A percentile compares a stretch with the other conserved stretches of the same genome.
These are phyloP conservation scores for Hepatocystis sp. DNA, from an alignment of 169 alveolate genomes.

Conservation along the genomic window DNA sequence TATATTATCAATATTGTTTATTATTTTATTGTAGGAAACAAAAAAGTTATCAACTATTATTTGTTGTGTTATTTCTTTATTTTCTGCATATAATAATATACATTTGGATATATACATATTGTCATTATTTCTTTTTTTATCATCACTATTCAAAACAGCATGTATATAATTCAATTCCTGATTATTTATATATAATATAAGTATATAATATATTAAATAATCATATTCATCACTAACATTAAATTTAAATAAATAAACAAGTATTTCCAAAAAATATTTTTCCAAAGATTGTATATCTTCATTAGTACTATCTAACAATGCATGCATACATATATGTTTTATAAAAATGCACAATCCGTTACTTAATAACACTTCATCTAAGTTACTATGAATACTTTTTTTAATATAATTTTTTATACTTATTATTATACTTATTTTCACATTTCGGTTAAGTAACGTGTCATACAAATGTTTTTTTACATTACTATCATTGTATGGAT, in stretches of 20 bases:
- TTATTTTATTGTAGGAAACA: constrained; percentile 6
- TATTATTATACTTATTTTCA: constrained; percentile 35
- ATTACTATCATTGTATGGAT: constrained; percentile 37
- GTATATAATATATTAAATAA: constrained; percentile 25
- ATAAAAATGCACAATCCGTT: constrained; percentile 27
- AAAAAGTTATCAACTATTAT: constrained; percentile 21
- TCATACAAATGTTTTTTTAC: constrained; percentile 32
- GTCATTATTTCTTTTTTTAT: constrained; percentile 23
- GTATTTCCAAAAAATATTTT: constrained; percentile 33
- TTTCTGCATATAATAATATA: constrained; percentile 25
- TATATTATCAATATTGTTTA: constrained; percentile 12
- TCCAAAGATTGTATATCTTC: constrained; percentile 33
- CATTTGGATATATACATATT: constrained; percentile 22
- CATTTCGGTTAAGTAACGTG: constrained; percentile 23
- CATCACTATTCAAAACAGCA: constrained; percentile 12
- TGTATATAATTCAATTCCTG: background rate
- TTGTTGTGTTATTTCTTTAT: constrained; percentile 15
- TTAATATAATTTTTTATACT: constrained; percentile 61
- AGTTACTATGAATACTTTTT: constrained; percentile 54
- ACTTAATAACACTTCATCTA: constrained; percentile 34
- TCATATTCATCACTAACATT: constrained; percentile 61
- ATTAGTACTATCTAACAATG: constrained; percentile 31
- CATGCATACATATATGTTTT: constrained; percentile 57
- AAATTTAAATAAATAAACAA: constrained; percentile 15
- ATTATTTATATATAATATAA: constrained; percentile 29